A percentile compares a stretch with the other conserved stretches of the same genome.
phyloP scores from a whole-genome alignment of 176 grass and related monocot species.

The Avena eriantha region DNA sequence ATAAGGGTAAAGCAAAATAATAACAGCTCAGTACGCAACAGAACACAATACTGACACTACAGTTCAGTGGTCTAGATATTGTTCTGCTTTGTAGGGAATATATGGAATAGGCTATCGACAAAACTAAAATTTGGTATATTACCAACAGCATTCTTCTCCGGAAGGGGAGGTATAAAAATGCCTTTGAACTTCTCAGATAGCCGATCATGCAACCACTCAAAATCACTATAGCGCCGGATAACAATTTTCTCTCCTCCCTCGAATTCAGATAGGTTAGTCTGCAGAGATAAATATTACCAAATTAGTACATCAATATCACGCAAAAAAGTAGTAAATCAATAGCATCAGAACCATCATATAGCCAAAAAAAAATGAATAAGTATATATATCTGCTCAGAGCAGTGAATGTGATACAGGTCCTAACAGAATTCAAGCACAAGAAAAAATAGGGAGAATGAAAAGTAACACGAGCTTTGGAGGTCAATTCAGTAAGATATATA shows the following conservation, averaged over 20 bases:
- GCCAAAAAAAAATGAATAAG: not conserved
- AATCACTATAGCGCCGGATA: constrained; percentile 97
- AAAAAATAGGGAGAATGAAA: not conserved
- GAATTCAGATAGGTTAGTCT: constrained; percentile 95
- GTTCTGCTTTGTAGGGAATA: not conserved
- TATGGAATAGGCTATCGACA: constrained; percentile 11
- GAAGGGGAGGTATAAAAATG: constrained; percentile 92
- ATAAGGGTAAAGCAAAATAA: constrained; percentile 45
- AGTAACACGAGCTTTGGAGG: not conserved
- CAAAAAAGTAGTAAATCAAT: constrained; percentile 13
- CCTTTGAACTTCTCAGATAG: constrained; percentile 97
- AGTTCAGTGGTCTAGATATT: not conserved
- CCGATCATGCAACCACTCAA: constrained; percentile 93
- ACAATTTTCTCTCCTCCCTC: constrained; percentile 96
- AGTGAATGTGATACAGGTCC: not conserved
- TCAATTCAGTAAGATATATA: constrained; percentile 2
- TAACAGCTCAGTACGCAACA: not conserved
- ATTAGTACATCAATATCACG: constrained; percentile 35
- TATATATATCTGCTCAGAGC: not conserved
- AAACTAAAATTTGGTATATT: constrained; percentile 45
- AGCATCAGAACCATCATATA: constrained; percentile 30
- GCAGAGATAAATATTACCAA: constrained; percentile 40
- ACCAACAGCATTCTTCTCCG: constrained; percentile 99
- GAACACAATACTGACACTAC: not conserved
- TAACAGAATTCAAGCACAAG: not conserved